Evolutionary conservation across 768 basidiomycete genomes (phyloP).

Genomic region (Porpolomopsis calyptriformis): DNA sequence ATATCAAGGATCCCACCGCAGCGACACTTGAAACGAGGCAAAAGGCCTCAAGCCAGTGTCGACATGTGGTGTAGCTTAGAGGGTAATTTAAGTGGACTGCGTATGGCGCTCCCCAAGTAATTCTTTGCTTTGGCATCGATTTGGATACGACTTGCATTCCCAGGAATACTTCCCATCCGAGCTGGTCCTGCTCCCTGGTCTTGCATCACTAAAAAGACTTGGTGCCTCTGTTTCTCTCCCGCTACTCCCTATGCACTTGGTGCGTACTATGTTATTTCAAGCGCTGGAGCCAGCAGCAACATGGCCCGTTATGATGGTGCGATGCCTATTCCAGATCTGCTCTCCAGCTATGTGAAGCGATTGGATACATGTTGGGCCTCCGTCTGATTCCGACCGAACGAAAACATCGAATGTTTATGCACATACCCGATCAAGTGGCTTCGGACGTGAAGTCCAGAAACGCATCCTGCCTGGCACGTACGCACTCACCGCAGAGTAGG

Average conservation of each 20-base stretch:
- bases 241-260: constrained; percentile 62
- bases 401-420: constrained; percentile 54
- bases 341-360: background rate
- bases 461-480: constrained; percentile 86
- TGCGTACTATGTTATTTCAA: constrained; percentile 93
- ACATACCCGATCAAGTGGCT: constrained; percentile 53
- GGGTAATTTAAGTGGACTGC: constrained; percentile 29
- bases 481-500: constrained; percentile 85
- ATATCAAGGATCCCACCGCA: constrained; percentile 68
- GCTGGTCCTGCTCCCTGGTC: constrained; percentile 36
- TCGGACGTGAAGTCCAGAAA: constrained; percentile 78
- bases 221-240: constrained; percentile 80
- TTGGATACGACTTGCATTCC: background rate
- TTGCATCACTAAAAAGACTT: constrained; percentile 28
- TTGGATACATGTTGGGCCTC: constrained; percentile 32
- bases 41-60: constrained; percentile 11
- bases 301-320: constrained; percentile 79
- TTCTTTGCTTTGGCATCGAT: constrained; percentile 5
- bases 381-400: constrained; percentile 29
- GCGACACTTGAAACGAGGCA: constrained; percentile 31
- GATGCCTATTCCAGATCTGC: constrained; percentile 5
- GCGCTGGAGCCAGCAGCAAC: constrained; percentile 89
- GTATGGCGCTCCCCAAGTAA: constrained; percentile 71
- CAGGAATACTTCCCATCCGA: constrained; percentile 77
- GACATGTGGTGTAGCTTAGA: background rate